Base-by-base conservation (phyloP, 768 basidiomycete genomes). In the Russula compacta region DNA sequence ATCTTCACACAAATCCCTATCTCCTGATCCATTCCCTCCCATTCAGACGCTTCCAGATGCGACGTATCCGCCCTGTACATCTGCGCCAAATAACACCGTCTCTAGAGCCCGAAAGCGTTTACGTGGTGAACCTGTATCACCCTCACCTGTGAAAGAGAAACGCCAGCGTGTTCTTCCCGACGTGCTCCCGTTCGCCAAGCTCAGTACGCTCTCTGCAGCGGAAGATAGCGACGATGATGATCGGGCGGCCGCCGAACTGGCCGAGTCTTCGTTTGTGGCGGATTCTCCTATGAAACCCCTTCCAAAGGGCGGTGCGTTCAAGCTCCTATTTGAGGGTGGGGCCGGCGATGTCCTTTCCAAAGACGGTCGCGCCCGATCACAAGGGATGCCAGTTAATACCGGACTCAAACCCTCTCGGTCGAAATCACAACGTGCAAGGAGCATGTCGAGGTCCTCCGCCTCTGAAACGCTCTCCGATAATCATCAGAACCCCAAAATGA, bases 61-160 rank as follows among this genome's bases (percentile, higher is more conserved):
- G 32, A 39, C 66, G 39, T 47, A 56, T 59, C 59, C 67, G 51
- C 59, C 62, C 54, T 58, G 61, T 36, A 39, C 59, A 35, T 17
- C 51, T 24, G 32, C 49, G 32, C 65, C 61, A 44, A 42, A 67
- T 50, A 74, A 70, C 52, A 81, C 86, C 12, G 71, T 90, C 35
- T 79, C 79, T 29, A 80, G 87, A 38, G 89, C 89, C 21, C 82
- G 89, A 40, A 92, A 92, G 70, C 84, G 89, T 58, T 77, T 92
- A 17, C 82, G 89, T 36, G 89, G 89, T 32, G 89, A 92, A 68
- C 84, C 84, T 0, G 88, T 92, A 2, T 91, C 89, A 0, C 89
- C 89, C 4, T 89, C 89, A 17, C 89, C 89, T 4, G 82, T 79
- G 69, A 90, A 89, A 70, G 82, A 82, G 68, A 91, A 90, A 71